These are phyloP conservation scores for Suillus decipiens DNA, from an alignment of 768 basidiomycete species.

Conservation along the genomic window DNA sequence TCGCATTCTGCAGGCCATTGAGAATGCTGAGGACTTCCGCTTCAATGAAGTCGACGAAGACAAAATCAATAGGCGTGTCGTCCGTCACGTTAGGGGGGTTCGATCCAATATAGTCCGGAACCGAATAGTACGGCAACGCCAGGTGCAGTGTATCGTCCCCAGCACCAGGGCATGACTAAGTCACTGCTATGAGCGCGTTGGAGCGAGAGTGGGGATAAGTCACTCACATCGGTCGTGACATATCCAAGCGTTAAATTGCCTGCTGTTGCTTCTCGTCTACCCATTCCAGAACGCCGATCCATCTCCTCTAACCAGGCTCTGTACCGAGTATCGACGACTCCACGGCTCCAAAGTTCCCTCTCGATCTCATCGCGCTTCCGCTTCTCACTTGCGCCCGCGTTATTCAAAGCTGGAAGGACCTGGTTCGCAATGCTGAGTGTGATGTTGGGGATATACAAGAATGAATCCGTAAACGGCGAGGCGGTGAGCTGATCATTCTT, in stretches of 20 bases:
- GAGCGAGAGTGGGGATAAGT: not conserved
- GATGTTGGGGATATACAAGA: constrained; percentile 62
- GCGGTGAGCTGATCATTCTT: constrained; percentile 80
- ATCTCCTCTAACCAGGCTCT: constrained; percentile 60
- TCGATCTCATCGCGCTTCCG: constrained; percentile 29
- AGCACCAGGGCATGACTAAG: constrained; percentile 65
- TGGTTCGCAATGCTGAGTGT: constrained; percentile 49
- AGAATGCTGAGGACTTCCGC: constrained; percentile 50
- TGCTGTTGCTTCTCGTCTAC: constrained; percentile 39
- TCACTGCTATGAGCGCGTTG: not conserved
- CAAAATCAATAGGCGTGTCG: constrained; percentile 63
- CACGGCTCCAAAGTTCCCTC: constrained; percentile 37
- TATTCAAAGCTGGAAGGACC: constrained; percentile 56
- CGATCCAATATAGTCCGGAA: constrained; percentile 63
- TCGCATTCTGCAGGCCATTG: constrained; percentile 54
- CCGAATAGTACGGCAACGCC: constrained; percentile 55
- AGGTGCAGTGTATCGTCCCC: constrained; percentile 75
- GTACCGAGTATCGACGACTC: constrained; percentile 53
- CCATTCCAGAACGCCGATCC: constrained; percentile 40
- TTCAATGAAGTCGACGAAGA: constrained; percentile 74
- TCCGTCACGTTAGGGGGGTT: constrained; percentile 49
- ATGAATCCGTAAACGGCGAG: constrained; percentile 66
- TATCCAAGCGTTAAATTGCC: constrained; percentile 68
- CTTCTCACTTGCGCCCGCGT: constrained; percentile 40
- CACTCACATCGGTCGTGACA: constrained; percentile 66